These are phyloP conservation scores for Hanseniaspora vineae DNA, from an alignment of 805 yeast genomes.

Conservation along the genomic window DNA sequence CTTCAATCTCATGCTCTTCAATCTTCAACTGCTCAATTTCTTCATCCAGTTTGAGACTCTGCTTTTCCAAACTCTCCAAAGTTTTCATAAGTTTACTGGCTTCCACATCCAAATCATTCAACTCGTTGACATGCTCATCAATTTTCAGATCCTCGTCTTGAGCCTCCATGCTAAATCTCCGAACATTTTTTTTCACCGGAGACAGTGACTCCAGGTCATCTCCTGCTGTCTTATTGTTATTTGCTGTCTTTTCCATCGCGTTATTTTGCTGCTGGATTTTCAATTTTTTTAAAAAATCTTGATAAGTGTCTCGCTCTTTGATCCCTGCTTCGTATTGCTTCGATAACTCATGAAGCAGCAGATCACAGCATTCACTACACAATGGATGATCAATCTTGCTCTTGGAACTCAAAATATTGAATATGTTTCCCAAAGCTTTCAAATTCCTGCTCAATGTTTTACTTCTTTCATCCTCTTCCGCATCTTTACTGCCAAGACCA, in stretches of 20 bases:
- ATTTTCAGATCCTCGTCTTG: constrained; percentile 30
- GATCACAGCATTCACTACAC: constrained; percentile 72
- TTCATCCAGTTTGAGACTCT: constrained; percentile 31
- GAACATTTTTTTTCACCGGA: neutral
- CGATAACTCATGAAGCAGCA: constrained; percentile 51
- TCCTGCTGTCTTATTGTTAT: constrained; percentile 24
- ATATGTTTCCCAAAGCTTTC: constrained; percentile 47
- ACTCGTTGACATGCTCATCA: constrained; percentile 16
- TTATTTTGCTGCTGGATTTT: constrained; percentile 39
- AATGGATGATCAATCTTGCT: constrained; percentile 78
- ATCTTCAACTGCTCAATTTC: constrained; percentile 33
- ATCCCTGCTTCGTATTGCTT: constrained; percentile 58
- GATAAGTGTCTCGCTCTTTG: constrained; percentile 67
- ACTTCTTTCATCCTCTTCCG: neutral
- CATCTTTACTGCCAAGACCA: no score
- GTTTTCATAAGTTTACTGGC: constrained; percentile 11
- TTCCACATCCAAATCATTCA: constrained; percentile 19
- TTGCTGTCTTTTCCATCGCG: constrained; percentile 38
- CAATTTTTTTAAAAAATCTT: constrained; percentile 58
- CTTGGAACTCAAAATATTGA: constrained; percentile 57
- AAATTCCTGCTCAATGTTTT: constrained; percentile 34
- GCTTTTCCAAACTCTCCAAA: constrained; percentile 21
- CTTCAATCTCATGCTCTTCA: constrained; percentile 31
- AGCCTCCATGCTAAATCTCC: constrained; percentile 35
- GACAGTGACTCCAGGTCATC: constrained; percentile 6